Evolutionary conservation across 805 yeast species (phyloP).

Genomic region (Suhomyces sp.): DNA sequence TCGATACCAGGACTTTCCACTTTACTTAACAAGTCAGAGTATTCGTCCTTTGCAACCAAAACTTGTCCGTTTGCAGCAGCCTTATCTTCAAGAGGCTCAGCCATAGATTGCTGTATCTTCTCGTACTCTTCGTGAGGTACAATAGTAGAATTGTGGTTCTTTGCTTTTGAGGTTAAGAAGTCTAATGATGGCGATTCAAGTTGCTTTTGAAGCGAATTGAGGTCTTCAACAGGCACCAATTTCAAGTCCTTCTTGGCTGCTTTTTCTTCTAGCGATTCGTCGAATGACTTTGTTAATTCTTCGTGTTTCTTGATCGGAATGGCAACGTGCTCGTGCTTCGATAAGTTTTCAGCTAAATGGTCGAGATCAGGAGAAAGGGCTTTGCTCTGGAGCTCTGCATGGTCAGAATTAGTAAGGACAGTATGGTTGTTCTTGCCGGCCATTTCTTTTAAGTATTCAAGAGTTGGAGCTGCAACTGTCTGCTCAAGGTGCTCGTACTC

Average conservation of each 20-base stretch:
- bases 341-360: not conserved
- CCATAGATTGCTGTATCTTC: not conserved
- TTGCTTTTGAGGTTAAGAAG: constrained; percentile 7
- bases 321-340: constrained; percentile 4
- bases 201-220: constrained; percentile 6
- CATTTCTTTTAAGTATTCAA: constrained; percentile 7
- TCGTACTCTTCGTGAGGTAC: constrained; percentile 6
- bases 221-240: constrained; percentile 4
- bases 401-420: not conserved
- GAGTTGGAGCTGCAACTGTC: constrained; percentile 9
- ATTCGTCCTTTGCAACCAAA: not conserved
- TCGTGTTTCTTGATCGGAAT: constrained; percentile 15
- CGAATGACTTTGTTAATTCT: constrained; percentile 12
- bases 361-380: constrained; percentile 2
- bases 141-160: constrained; percentile 2
- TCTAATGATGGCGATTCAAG: constrained; percentile 12
- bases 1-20: constrained; percentile 3
- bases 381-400: not conserved
- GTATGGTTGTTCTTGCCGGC: not conserved
- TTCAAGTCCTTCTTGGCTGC: constrained; percentile 12
- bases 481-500: constrained; percentile 3
- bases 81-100: constrained; percentile 12
- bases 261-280: constrained; percentile 4
- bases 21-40: not conserved
- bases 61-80: constrained; percentile 8